phyloP scores from a whole-genome alignment of 1,284 basidiomycete species.

The Melanopsichium pennsylvanicum region DNA sequence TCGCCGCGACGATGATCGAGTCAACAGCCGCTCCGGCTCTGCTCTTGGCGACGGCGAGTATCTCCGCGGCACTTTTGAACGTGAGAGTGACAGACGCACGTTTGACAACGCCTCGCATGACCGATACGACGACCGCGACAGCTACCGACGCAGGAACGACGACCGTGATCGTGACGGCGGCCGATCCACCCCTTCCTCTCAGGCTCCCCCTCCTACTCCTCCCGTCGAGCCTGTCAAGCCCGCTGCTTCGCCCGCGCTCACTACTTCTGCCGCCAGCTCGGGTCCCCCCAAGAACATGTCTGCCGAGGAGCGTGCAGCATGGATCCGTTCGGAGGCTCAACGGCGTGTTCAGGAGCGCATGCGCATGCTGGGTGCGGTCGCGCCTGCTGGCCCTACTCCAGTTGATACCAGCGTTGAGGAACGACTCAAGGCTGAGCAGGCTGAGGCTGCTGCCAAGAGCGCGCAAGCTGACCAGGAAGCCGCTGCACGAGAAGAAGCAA shows the following conservation, averaged over 20 bases:
- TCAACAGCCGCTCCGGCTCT: conserved; percentile 20
- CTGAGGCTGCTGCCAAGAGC: conserved; percentile 58
- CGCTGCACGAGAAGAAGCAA: conserved; percentile 60
- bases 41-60: conserved; percentile 49
- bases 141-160: conserved; percentile 25
- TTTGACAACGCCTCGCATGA: conserved; percentile 61
- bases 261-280: conserved; percentile 68
- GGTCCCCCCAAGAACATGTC: conserved; percentile 80
- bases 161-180: conserved; percentile 66
- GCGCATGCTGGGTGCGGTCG: conserved; percentile 79
- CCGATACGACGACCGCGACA: conserved; percentile 65
- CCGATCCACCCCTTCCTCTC: conserved; percentile 57
- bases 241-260: conserved; percentile 65
- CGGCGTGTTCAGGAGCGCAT: conserved; percentile 85
- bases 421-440: conserved; percentile 57
- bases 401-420: conserved; percentile 61
- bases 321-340: conserved; percentile 82
- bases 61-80: conserved; percentile 50
- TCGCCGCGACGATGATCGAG: conserved; percentile 22
- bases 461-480: conserved; percentile 64
- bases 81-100: conserved; percentile 57
- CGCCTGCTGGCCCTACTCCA: conserved; percentile 62
- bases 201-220: conserved; percentile 65
- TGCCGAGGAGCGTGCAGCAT: conserved; percentile 81
- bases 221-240: conserved; percentile 53